Evolutionary conservation across 2,329 filamentous ascomycete genomes (phyloP).

Genomic region (Penicillium brasilianum): DNA sequence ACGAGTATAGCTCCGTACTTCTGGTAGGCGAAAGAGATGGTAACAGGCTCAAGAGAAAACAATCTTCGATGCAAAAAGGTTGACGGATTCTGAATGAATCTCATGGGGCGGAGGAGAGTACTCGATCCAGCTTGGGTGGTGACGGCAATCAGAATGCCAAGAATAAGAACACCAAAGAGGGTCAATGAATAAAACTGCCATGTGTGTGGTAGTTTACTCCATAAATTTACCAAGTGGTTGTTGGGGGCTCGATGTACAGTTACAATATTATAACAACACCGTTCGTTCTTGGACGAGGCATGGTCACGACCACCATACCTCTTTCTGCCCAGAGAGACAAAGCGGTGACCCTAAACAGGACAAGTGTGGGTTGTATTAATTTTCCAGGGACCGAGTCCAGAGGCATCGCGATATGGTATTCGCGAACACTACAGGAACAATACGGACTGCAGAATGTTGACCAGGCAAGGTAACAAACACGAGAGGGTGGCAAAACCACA

Average conservation of each 20-base stretch:
- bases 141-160: neutral
- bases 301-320: too few species aligned
- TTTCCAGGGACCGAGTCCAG: too few species aligned
- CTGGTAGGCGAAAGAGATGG: neutral
- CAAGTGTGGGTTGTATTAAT: too few species aligned
- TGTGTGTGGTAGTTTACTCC: neutral
- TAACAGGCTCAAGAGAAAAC: neutral
- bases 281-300: too few species aligned
- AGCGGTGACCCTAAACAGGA: too few species aligned
- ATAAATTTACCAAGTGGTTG: neutral
- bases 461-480: too few species aligned
- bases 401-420: too few species aligned
- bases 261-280: too few species aligned
- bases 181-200: neutral
- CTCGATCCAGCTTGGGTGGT: neutral
- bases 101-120: neutral
- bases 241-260: neutral
- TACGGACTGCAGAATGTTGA: too few species aligned
- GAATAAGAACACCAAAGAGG: neutral
- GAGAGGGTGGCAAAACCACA: too few species aligned
- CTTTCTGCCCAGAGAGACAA: too few species aligned
- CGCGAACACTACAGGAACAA: too few species aligned
- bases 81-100: neutral
- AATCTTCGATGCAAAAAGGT: neutral
- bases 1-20: neutral